Base-by-base conservation (phyloP, 2,329 filamentous ascomycete genomes). In the Xylariaceae sp. region DNA sequence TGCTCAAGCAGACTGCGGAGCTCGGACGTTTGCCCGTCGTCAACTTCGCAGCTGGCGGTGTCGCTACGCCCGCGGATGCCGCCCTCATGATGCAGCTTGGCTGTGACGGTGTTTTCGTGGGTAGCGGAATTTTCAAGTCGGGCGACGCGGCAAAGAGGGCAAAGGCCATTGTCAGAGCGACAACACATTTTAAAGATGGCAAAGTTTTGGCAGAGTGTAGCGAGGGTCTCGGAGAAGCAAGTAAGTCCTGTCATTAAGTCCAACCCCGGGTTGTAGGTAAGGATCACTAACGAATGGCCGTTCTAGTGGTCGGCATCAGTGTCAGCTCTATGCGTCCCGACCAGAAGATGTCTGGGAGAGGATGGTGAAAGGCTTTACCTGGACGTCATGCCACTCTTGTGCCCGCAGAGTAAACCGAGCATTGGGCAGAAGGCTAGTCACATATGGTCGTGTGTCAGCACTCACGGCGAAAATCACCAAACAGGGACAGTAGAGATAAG, bases 81-180 rank as follows among this genome's bases (percentile, higher is more conserved):
- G 94, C 94, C 2, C 78, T 99, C 54, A 75, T 99, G 93, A 99
- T 99, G 94, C 93, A 97, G 79, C 78, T 99, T 59, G 94, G 94
- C 55, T 97, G 94, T 68, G 94, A 99, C 67, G 94, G 94, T 53
- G 94, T 99, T 34, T 99, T 99, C 69, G 94, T 99, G 34, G 94
- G 94, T 28, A 91, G 86, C 52, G 94, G 94, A 28, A 97, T 97
- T 72, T 99, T 99, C 83, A 97, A 97, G 83, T 90, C 85, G 5
- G 93, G 93, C 16, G 87, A 97, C 72, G 89, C 94, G 18, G 84
- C 87, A 42, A 90, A 93, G 84, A 80, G 94, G 55, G 94, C 94
- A 13, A 90, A 87, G 77, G 94, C 94, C 36, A 97, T 99, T 65
- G 94, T 99, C 48, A 87, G 92, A 68, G 94, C 94, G 22, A 90